These are phyloP conservation scores for Theileria orientalis DNA, from an alignment of 169 alveolate genomes.

Conservation along the genomic window DNA sequence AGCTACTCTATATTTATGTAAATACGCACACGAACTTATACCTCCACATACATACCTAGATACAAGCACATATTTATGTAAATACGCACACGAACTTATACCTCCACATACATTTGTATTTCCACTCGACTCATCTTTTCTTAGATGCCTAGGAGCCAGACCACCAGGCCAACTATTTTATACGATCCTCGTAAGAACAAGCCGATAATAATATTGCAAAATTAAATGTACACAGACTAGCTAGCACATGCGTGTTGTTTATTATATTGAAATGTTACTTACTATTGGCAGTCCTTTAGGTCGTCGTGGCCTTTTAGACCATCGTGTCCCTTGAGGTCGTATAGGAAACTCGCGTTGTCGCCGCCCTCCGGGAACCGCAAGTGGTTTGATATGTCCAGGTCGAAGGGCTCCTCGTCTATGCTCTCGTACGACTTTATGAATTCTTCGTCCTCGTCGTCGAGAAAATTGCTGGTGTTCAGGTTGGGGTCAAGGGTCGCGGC, in stretches of 20 bases:
- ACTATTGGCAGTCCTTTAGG: too few species aligned
- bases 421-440: background rate
- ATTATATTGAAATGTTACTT: background rate
- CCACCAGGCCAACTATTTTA: constrained; percentile 46
- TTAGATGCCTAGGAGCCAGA: constrained; percentile 55
- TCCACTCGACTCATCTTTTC: background rate
- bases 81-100: constrained; percentile 1
- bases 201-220: background rate
- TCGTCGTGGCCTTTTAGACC: too few species aligned
- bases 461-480: background rate
- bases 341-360: background rate
- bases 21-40: background rate
- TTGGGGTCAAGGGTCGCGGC: background rate
- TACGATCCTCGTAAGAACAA: constrained; percentile 31
- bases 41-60: background rate
- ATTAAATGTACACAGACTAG: background rate
- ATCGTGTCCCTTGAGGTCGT: background rate
- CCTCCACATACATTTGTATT: background rate
- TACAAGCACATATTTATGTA: background rate
- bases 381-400: constrained; percentile 10
- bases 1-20: background rate
- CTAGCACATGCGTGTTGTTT: background rate
- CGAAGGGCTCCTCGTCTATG: constrained; percentile 1
- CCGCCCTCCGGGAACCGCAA: constrained; percentile 7
- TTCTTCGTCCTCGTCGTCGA: background rate